Evolutionary conservation across 768 basidiomycete species (phyloP), one percentile per base, ranked within the genome.

Genomic region (Boletales sp.): DNA sequence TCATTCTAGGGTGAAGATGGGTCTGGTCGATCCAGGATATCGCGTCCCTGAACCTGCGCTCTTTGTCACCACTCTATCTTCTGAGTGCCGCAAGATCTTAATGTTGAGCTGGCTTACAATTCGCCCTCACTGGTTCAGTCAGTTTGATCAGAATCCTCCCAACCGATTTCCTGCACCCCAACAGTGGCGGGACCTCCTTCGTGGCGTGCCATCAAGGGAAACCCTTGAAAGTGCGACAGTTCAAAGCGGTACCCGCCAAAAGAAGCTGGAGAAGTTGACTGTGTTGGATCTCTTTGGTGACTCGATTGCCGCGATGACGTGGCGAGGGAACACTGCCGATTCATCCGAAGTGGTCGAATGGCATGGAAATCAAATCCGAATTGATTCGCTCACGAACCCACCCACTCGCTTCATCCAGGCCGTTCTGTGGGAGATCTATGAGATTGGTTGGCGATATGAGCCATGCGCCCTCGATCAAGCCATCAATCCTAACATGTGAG

Each of bases 391-490:
- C 9, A 9, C 38, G 8, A 17, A 48, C 29, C 56, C 38, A 0
- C 46, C 49, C 15, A 11, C n/a, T 14, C 18, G 4, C 17, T 19
- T 54, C 32, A 48, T 48, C 41, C 13, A 13, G 9, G 34, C 30
- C 2, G 55, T 66, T 34, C 24, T 62, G 8, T 63, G 53, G 56
- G 51, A 62, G 39, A 19, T 63, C 0, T 47, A 46, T 4, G 54
- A 65, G 30, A 51, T 58, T 12, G 56, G 55, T 17, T 65, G 60
- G 38, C 17, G 43, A 2, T 60, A 52, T 34, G 53, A 64, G 24
- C 45, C 64, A 11, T 42, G 51, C 13, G 52, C 59, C 10, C 56
- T 67, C 2, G 52, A 67, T 21, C 36, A 32, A 3, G 36, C 37
- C 38, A 34, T 50, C 11, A 56, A 53, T 4, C n/a, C 43, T 14